Evolutionary conservation across 2,329 filamentous ascomycete genomes (phyloP).

Genomic region (Aspergillus piperis): DNA sequence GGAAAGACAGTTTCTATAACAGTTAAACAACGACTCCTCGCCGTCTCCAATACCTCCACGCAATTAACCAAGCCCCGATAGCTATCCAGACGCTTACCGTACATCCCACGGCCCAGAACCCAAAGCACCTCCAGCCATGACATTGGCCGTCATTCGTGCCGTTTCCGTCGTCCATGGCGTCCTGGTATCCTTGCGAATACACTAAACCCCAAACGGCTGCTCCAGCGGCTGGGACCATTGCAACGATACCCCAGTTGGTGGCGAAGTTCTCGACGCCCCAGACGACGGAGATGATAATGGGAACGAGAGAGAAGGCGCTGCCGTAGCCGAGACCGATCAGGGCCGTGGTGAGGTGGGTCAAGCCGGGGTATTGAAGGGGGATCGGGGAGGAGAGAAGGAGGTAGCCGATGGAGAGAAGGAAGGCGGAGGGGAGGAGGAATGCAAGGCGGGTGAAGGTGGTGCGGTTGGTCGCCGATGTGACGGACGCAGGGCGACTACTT

Average conservation of each 20-base stretch:
- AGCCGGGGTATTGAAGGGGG: conserved; percentile 72
- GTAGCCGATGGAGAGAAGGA: conserved; percentile 74
- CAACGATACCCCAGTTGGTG: conserved; percentile 95
- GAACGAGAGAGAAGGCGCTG: conserved; percentile 83
- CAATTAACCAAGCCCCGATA: conserved; percentile 69
- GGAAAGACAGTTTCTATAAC: no score
- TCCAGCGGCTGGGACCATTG: conserved; percentile 84
- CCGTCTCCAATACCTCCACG: conserved; percentile 83
- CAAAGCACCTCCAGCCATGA: conserved; percentile 80
- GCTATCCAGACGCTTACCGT: conserved; percentile 75
- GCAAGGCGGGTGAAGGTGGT: conserved; percentile 73
- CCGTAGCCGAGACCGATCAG: conserved; percentile 90
- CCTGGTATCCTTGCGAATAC: conserved; percentile 63
- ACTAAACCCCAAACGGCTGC: conserved; percentile 87
- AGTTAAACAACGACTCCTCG: conserved; percentile 69
- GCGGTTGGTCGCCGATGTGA: conserved; percentile 24
- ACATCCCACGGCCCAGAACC: conserved; percentile 79
- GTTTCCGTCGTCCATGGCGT: conserved; percentile 44
- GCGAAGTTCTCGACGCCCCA: conserved; percentile 99
- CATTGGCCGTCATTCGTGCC: conserved; percentile 62
- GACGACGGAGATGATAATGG: conserved; percentile 92
- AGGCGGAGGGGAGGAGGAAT: conserved; percentile 75
- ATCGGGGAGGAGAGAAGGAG: conserved; percentile 76
- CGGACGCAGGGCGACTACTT: conserved; percentile 43
- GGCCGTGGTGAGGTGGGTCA: conserved; percentile 84